Base-by-base conservation (phyloP, 192 early-diverging fungal species). In the Nowakowskiella sp. region DNA sequence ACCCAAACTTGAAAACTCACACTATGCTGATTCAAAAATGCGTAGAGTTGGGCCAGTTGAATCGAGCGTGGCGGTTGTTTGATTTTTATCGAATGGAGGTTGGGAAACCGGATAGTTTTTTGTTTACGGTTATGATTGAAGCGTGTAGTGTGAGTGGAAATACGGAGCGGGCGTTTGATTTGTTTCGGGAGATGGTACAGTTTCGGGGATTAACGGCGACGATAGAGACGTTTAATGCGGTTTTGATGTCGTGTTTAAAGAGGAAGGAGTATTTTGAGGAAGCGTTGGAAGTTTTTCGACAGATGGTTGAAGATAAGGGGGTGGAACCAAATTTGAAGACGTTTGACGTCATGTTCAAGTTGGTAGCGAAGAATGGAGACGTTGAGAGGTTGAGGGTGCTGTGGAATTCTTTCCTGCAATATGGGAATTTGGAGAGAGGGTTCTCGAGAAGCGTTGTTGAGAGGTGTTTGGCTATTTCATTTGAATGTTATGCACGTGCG, bases 61-160 rank as follows among this genome's bases (percentile, higher is more conserved):
- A 78, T 19, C 82, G 85, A 0, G 92, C 92, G 19, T 98, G 94
- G 94, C 74, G 74, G 28, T 82, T 86, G 21, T 98, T 94, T 72
- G 82, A 94, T 57, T 75, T 88, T 54, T 82, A 94, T 84, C 78
- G 86, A 44, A 67, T 73, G 16, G 83, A 89, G 44, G 78, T 85
- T 22, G 76, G 80, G 27, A 65, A 79, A 44, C 89, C 94, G 0
- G 86, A 91, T 57, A 81, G 85, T 45, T 76, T 82, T 0, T 77
- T 80, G 4, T 98, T 89, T 55, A 82, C 78, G 16, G 65, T 92
- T 23, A 95, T 98, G 92, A 89, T 98, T 31, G 81, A 86, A 54
- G 89, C 91, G 1, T 95, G 92, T 57, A 83, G 90, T 4, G 80
- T 84, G 60, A 81, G 78, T 27, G 76, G 78, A 32, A 81, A 94